phyloP scores from a whole-genome alignment of 176 grass and related monocot genomes.

The Carex cristatella region DNA sequence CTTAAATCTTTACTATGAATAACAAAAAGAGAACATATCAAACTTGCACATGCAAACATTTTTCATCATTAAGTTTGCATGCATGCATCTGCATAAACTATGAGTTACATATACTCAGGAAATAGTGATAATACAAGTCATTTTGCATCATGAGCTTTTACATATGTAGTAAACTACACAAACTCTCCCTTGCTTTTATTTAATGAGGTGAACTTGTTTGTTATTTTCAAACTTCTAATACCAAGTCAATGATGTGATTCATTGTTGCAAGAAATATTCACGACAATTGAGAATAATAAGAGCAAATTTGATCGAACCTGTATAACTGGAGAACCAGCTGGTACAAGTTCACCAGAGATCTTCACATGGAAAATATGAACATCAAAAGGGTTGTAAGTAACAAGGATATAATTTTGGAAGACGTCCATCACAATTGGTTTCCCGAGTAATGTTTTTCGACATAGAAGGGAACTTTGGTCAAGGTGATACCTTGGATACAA shows the following conservation, averaged over 20 bases:
- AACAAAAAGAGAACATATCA: slow-evolving; percentile 7
- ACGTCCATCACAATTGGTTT: slow-evolving; percentile 97
- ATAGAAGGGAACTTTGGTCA: slow-evolving; percentile 91
- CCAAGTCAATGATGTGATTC: not conserved
- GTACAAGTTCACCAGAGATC: slow-evolving; percentile 75
- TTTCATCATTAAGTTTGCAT: not conserved
- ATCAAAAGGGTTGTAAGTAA: slow-evolving; percentile 98
- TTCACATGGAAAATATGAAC: slow-evolving; percentile 96
- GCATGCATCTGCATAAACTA: not conserved
- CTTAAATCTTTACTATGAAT: not conserved
- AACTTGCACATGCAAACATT: not conserved
- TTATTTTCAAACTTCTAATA: not conserved
- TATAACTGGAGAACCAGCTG: slow-evolving; percentile 71
- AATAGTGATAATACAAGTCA: not conserved
- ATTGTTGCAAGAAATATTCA: not conserved
- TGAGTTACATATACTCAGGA: not conserved
- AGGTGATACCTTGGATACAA: slow-evolving; percentile 99
- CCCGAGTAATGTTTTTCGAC: slow-evolving; percentile 71
- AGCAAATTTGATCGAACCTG: slow-evolving; percentile 47
- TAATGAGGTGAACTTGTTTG: not conserved
- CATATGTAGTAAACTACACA: not conserved
- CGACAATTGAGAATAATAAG: not conserved
- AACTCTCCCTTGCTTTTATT: not conserved
- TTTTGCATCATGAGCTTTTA: not conserved
- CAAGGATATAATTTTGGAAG: slow-evolving; percentile 85